Conservation (phyloP, 2,329 filamentous ascomycete genomes). For the Fusarium mexicanum region DNA sequence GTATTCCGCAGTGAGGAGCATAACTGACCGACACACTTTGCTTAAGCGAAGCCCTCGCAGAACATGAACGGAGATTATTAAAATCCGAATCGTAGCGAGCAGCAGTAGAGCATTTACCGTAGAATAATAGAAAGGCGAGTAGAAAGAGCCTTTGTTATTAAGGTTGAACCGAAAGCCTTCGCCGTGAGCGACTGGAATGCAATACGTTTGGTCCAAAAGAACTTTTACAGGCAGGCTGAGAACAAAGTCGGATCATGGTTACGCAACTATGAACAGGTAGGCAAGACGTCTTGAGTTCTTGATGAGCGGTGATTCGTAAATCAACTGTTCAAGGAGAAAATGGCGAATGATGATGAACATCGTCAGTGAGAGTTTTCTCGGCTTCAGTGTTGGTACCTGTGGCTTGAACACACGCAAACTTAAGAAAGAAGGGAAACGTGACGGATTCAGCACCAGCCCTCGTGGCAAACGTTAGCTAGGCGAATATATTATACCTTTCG, state of each 20-base stretch:
- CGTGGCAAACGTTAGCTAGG: constrained; percentile 8
- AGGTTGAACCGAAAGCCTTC: not conserved
- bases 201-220: not conserved
- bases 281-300: not conserved
- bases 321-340: not conserved
- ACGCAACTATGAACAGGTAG: not conserved
- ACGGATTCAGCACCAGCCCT: not conserved
- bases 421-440: not conserved
- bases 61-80: not conserved
- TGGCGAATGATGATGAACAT: not conserved
- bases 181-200: constrained; percentile 1
- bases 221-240: not conserved
- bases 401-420: not conserved
- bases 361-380: not conserved
- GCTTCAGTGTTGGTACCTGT: not conserved
- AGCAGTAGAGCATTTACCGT: constrained; percentile 1
- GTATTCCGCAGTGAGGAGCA: not conserved
- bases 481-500: not conserved
- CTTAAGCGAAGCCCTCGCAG: not conserved
- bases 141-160: not conserved
- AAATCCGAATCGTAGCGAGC: not conserved
- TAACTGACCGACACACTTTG: not conserved
- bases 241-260: not conserved
- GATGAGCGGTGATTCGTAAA: not conserved
- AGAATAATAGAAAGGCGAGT: constrained; percentile 7